Evolutionary conservation across 768 basidiomycete species (phyloP).

Genomic region (Udeniomyces megalosporus): DNA sequence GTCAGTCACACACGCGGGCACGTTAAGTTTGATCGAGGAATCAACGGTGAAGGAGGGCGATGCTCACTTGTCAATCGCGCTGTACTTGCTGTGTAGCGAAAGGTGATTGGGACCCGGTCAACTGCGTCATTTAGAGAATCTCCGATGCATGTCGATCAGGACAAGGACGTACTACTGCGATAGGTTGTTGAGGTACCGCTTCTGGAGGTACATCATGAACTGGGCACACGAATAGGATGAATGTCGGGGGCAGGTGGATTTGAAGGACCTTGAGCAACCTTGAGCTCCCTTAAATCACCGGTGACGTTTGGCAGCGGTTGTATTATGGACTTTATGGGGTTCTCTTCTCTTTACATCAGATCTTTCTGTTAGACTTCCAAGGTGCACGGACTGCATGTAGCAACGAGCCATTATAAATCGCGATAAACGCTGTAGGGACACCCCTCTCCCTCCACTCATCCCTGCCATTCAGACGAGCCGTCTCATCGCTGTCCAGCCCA

Average conservation of each 20-base stretch:
- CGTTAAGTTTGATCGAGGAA: background rate
- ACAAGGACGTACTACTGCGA: conserved; percentile 4
- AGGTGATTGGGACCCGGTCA: too few species aligned
- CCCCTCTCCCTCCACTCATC: too few species aligned
- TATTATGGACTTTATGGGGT: too few species aligned
- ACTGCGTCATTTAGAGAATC: too few species aligned
- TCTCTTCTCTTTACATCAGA: too few species aligned
- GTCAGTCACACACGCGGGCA: background rate
- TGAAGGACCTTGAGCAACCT: too few species aligned
- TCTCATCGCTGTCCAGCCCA: background rate
- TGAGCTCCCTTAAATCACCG: too few species aligned
- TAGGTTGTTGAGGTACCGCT: conserved; percentile 6
- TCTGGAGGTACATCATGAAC: background rate
- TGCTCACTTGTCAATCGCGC: conserved; percentile 10
- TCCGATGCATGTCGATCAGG: background rate
- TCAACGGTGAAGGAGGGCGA: background rate
- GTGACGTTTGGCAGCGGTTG: too few species aligned
- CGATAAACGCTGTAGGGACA: too few species aligned
- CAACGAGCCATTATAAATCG: too few species aligned
- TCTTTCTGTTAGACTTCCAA: too few species aligned
- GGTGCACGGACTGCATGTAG: too few species aligned
- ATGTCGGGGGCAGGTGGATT: background rate
- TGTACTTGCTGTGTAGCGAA: conserved; percentile 13
- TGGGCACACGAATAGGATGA: background rate
- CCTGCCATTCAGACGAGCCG: background rate